Evolutionary conservation across 768 basidiomycete species (phyloP), one percentile per base, ranked within the genome.

Genomic region (Pisolithus orientalis): DNA sequence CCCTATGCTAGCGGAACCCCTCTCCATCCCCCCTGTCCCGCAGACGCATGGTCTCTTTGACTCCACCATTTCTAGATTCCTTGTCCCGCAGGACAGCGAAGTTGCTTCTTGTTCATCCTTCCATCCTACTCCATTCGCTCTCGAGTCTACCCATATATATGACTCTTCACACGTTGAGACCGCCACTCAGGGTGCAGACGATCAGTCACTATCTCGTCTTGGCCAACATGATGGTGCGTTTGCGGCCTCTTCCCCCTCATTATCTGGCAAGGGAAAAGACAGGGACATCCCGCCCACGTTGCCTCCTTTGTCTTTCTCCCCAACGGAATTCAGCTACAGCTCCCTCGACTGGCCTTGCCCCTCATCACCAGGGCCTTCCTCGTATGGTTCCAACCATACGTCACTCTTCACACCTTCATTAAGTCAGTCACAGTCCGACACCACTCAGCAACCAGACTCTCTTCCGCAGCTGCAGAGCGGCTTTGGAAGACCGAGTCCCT

Each of bases 291-390:
- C 84, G 44, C 82, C 86, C 53, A 73, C 73, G 63, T 74, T 87
- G 54, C 84, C 87, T 53, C 84, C 86, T 55, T 72, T 87, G 53
- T 70, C 75, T 31, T 82, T 90, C 60, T 73, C 79, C 47, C 72
- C 79, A 29, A 70, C 84, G 37, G 73, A 74, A 51, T 72, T 86
- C 55, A 70, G 67, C 48, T 79, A 75, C 59, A 64, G 60, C 27
- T 62, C 73, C 47, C 63, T 71, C 44, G 65, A 65, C 55, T 73
- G 74, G 69, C 67, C 73, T 31, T 69, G 72, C 11, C 51, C 62
- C 17, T 51, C 65, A 34, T 57, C 56, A 11, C 56, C 65, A 17
- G 66, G 62, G 1, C 57, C 69, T n/a, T 70, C 70, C 28, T 72
- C 72, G n/a, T 70, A 61, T 47, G 57, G 64, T 6, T 69, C 70